Evolutionary conservation across 2,329 filamentous ascomycete genomes (phyloP), one percentile per base, ranked within the genome.

Genomic region (Nemania sp.): DNA sequence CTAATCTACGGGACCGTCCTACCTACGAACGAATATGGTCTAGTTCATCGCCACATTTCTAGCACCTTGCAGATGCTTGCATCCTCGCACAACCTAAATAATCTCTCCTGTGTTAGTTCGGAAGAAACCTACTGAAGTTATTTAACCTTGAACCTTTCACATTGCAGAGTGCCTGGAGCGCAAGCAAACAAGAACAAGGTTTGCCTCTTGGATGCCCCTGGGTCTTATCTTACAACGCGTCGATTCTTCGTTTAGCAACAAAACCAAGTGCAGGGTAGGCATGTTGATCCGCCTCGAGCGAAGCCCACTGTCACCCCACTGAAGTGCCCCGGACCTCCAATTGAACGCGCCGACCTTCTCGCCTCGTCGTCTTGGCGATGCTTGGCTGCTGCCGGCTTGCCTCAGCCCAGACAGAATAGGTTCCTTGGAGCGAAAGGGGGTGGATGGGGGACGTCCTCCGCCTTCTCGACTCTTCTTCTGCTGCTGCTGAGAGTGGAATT

Each of bases 361-460:
- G 62, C 66, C 63, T 64, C 57, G 58, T 66, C 57, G 63, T 64
- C 69, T 70, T 70, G 69, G 69, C 69, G 63, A 60, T 62, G 52
- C 68, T 70, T 70, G 68, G 68, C 68, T 29, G 26, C 63, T 66
- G 24, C 58, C 69, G 63, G 56, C 24, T 51, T 69, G 55, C 67
- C 47, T 63, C 67, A 69, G 67, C 59, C 58, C 47, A 60, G 54
- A 27, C 41, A 47, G 43, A 62, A 61, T 51, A 62, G 66, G 15
- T 24, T 60, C 32, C 38, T 62, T 51, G 58, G 32, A 54, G 56
- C 47, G 63, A 69, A 70, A 70, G 66, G 69, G 20, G 66, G 66
- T 27, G 60, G 38, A 60, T 67, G 60, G 62, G 61, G 43, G 47
- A 45, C 32, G 32, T n/a, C 47, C 35, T 58, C 57, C 53, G 49